Percentiles rank a stretch among this genome's conserved stretches.
phyloP scores from a whole-genome alignment of 352 stramenopile genomes.

The Phytopythium kandeliae region DNA sequence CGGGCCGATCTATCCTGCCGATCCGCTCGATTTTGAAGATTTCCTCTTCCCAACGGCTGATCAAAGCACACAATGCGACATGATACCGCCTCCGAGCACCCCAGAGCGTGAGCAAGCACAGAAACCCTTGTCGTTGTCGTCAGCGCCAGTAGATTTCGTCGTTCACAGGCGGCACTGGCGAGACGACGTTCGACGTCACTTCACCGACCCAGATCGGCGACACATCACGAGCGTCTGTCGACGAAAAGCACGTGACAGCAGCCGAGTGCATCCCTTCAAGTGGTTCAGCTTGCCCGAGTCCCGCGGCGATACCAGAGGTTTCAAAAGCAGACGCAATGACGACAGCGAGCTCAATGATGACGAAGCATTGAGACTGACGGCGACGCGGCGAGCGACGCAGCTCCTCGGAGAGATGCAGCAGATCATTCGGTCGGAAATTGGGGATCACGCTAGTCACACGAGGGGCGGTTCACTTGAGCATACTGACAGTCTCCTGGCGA shows the following conservation, averaged over 20 bases:
- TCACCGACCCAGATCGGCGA: neutral
- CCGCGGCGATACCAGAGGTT: too few relatives aligned
- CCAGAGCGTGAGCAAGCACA: neutral
- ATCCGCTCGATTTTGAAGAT: neutral
- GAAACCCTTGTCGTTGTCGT: too few relatives aligned
- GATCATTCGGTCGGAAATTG: neutral
- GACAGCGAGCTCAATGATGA: neutral
- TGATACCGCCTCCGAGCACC: neutral
- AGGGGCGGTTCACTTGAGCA: neutral
- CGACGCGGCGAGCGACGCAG: neutral
- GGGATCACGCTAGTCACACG: neutral
- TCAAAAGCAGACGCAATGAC: too few relatives aligned
- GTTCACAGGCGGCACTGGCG: neutral
- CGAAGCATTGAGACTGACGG: too few relatives aligned
- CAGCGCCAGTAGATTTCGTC: neutral
- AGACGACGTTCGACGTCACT: neutral
- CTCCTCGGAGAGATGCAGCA: conserved; percentile 1
- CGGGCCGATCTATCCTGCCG: neutral
- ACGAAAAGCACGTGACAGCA: neutral
- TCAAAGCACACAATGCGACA: conserved; percentile 2
- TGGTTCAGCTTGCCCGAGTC: neutral
- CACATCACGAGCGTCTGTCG: neutral
- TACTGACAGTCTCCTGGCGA: neutral
- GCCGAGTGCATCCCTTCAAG: neutral
- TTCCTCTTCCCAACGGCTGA: neutral